Base-by-base conservation (phyloP, 768 basidiomycete genomes). In the Gymnopilus dilepis region DNA sequence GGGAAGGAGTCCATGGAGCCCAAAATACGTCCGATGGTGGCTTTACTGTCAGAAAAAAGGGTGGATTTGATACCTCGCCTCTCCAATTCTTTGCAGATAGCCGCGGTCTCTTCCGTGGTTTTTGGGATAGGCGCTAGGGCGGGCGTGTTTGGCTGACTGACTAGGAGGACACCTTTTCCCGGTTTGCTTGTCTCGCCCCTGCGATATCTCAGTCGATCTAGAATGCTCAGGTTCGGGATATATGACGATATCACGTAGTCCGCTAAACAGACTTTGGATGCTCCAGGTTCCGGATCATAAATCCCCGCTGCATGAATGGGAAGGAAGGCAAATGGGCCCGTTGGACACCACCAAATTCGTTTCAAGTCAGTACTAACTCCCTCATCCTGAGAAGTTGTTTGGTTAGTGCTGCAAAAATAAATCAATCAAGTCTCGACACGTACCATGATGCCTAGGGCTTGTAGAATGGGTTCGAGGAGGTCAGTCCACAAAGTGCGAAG, bases 251-350 rank as follows among this genome's bases (percentile, higher is more conserved):
- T 41, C 13, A 41, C 66, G 43, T 51, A 67, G 43, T 70, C 59
- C 1, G 62, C 63, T 7, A 62, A 30, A 19, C 38, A 38, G 5
- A 13, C 47, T 30, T 28, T 48, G 1, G 13, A 34, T 13, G n/a
- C 56, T 13, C 7, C 2, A 41, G 19, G 8, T 15, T 22, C 54
- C 17, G 19, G 24, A 11, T 33, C 31, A 33, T 71, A 73, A 1
- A 72, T 55, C 26, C 75, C 73, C 2, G 75, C 74, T 7, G 76
- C 74, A 61, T 76, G 76, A 24, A 76, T 62, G 5, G 76, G 74
- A 45, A 78, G 69, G 42, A 70, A 68, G 5, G 70, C 30, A 1
- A 76, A 53, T 6, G 65, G 65, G 6, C 70, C 71, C 4, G 73
- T 75, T 2, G 70, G 66, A 61, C 73, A 77, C 76, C 75, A 71